Base-by-base conservation (phyloP, 768 basidiomycete species). In the Auricularia sp. region DNA sequence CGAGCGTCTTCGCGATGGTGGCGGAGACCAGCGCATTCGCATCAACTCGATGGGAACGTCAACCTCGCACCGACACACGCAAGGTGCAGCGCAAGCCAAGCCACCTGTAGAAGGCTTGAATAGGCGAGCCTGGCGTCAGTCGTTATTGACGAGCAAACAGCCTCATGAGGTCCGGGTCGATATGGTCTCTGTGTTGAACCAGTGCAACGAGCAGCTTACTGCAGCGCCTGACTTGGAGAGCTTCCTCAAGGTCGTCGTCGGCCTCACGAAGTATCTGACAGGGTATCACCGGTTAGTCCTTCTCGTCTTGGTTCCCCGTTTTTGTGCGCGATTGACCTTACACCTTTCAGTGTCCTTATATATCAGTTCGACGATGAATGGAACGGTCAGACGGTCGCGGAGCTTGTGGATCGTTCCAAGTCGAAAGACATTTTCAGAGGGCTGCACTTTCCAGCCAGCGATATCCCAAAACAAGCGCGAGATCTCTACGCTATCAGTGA, bases 341-440 rank as follows among this genome's bases (percentile, higher is more conserved):
- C 47, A 6, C 18, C 18, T 6, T 18, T 14, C 24, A 59, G 56
- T 24, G 88, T 90, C 37, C 76, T 94, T 73, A 79, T 90, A 8
- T 94, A 92, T 71, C 90, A 90, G 74, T 90, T 92, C 69, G 88
- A 92, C 73, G 87, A 89, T 70, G 64, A 72, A n/a, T 89, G 85
- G 84, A 90, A 90, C 70, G 89, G 89, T 21, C 82, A 88, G 73
- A 84, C 89, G 51, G 86, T 92, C 3, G 84, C 89, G 0, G 90
- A 94, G 72, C 76, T 92, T 36, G 84, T 91, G 21, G 90, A 94
- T 72, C 90, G 87, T 88, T 81, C 77, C 63, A 80, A 83, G 71
- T 86, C 88, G 18, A 84, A 84, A 65, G 88, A 92, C 73, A 73
- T 92, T 45, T 92, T 84, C 73, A 82, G 80, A 65, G 88, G 88